Base-by-base conservation (phyloP, 164 flowering plant species). In the Chloranthus sessilifolius region DNA sequence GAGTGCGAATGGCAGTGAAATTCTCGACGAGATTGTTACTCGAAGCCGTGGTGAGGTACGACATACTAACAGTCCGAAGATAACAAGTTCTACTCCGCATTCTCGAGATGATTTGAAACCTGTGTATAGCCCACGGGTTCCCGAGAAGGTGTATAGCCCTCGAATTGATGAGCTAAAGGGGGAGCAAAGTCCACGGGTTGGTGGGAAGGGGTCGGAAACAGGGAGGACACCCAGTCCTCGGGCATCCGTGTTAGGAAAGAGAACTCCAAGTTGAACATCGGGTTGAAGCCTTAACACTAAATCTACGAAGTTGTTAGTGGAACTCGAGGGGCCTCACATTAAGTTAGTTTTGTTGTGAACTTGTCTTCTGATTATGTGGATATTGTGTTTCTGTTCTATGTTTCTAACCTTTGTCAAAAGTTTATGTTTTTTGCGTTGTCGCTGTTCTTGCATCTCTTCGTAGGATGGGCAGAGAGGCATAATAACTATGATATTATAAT, bases 11-110 rank as follows among this genome's bases (percentile, higher is more conserved):
- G 55, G 68, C 43, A 85, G 63, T 8, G 97, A 90, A 66, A 56
- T 90, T 41, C 82, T 90, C 8, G 97, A 84, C 61, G 94, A 76
- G 25, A 70, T 86, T 7, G 67, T 84, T 36, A 90, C 97, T 40
- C 70, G 94, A 69, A 82, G 97, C 72, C 84, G 95, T 9, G 95
- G 97, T 33, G 97, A 90, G 72, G 73, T 86, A 60, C 83, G 95
- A 5, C 78, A 52, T 29, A 62, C 67, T 9, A 65, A 64, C 26
- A 90, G 95, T 59, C 94, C 97, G 25, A 86, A 81, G 59, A 47
- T 78, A 20, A 80, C 88, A 16, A 86, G 97, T 55, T 68, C 88
- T 11, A 65, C 74, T 59, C 73, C 82, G 15, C 26, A 64, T 40
- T 51, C 92, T 45, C 45, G 24, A 29, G 80, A 72, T 35, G 75